Conservation (phyloP, 192 early-diverging fungal species). For the Gonapodya prolifera region DNA sequence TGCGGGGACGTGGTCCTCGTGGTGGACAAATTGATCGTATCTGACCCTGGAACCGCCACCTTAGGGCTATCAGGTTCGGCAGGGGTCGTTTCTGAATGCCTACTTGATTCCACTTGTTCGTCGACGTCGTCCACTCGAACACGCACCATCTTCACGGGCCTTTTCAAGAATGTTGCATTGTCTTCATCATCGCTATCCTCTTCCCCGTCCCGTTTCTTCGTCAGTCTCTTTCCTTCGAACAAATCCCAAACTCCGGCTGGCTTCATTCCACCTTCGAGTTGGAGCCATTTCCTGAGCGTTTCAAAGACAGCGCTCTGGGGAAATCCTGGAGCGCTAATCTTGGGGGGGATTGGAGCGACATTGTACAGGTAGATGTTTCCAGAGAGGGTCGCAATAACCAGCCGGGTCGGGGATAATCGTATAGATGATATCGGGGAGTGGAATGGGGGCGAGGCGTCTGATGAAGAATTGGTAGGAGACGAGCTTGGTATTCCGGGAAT, state of each 20-base stretch:
- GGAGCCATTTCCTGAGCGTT: neutral
- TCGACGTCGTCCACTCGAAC: neutral
- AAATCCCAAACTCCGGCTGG: neutral
- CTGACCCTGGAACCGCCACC: too few species aligned
- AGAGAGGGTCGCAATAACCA: slow-evolving; percentile 16
- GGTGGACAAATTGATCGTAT: too few species aligned
- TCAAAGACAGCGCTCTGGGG: neutral
- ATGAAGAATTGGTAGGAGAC: neutral
- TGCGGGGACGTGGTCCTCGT: too few species aligned
- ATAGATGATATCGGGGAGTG: slow-evolving; percentile 18
- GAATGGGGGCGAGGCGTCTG: neutral
- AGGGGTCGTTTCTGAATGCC: too few species aligned
- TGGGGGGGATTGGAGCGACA: slow-evolving; percentile 3
- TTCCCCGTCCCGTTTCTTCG: neutral
- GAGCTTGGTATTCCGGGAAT: neutral
- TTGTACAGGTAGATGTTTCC: slow-evolving; percentile 13
- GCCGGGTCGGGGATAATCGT: slow-evolving; percentile 1
- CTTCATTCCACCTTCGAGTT: neutral
- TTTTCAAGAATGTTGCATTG: too few species aligned
- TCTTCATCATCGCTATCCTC: neutral
- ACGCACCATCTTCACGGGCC: too few species aligned
- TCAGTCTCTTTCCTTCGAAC: neutral
- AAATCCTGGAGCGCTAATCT: neutral
- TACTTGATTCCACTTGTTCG: neutral
- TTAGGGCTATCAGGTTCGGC: too few species aligned